Conservation (phyloP, 495 filamentous ascomycete species). For the Parachaetomium inaequale region DNA sequence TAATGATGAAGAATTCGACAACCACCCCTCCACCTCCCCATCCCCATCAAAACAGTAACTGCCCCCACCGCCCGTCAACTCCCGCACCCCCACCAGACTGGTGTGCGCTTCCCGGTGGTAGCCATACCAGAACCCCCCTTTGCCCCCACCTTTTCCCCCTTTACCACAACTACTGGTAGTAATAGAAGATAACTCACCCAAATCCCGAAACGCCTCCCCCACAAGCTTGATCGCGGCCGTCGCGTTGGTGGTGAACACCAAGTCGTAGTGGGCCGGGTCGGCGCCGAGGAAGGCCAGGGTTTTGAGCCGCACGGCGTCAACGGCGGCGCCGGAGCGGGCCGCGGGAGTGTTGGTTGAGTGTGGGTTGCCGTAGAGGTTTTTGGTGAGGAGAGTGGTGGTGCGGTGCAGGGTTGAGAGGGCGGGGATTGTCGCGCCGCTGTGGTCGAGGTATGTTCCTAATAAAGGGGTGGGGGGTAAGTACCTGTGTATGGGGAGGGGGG, state of each 20-base stretch:
- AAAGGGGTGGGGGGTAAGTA: not conserved
- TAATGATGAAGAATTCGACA: too few species aligned
- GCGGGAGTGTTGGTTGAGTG: constrained; percentile 69
- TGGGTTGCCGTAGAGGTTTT: constrained; percentile 68
- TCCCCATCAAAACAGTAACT: constrained; percentile 58
- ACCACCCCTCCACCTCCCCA: constrained; percentile 63
- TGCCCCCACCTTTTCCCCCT: not conserved
- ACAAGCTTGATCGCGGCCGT: constrained; percentile 88
- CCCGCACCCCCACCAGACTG: constrained; percentile 66
- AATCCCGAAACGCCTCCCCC: constrained; percentile 58
- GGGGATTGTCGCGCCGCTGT: constrained; percentile 71
- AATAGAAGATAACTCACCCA: constrained; percentile 33
- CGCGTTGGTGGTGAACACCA: constrained; percentile 89
- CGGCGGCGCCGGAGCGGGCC: constrained; percentile 54
- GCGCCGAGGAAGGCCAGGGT: constrained; percentile 82
- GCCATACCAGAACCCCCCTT: constrained; percentile 59
- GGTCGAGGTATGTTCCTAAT: constrained; percentile 64
- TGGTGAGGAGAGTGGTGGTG: constrained; percentile 55
- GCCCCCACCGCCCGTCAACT: constrained; percentile 46
- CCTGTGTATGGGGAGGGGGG: not conserved
- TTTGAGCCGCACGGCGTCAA: constrained; percentile 57
- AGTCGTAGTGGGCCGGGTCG: constrained; percentile 74
- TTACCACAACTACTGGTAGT: not conserved
- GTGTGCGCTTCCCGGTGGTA: constrained; percentile 75
- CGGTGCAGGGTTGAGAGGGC: constrained; percentile 57